Base-by-base conservation (phyloP, 75 land plant genomes). In the Pinus tabuliformis region DNA sequence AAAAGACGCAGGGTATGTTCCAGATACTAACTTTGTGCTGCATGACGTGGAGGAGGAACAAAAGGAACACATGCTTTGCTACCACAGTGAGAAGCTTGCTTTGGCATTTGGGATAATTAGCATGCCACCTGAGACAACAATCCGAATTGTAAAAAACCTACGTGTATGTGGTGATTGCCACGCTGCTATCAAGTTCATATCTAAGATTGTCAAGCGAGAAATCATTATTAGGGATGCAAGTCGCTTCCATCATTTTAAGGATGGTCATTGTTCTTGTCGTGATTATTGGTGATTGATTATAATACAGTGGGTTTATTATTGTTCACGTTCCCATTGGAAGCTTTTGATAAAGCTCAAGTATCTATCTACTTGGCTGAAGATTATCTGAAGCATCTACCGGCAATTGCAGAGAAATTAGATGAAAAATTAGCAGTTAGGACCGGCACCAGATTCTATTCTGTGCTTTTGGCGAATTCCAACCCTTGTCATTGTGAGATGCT, bases 111-210 rank as follows among this genome's bases (percentile, higher is more conserved):
- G 70, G 37, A 6, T 65, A 36, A 65, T 65, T 7, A 65, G 70
- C 45, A 65, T 45, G 12, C n/a, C 70, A 12, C 45, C 45, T 65
- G 70, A 62, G 17, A 26, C 49, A 18, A 65, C 49, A 33, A 65
- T 65, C 18, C 21, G 49, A 65, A 65, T 65, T 36, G 45, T 65
- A 8, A 65, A 65, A 65, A 65, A 37, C 21, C 70, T 37, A 17
- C 70, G 42, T 36, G 37, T 65, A 15, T 65, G 70, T 37, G 70
- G 70, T 37, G 70, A 37, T 30, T 65, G 70, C 45, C 70, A 65
- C 37, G 18, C n/a, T 65, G 21, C 70, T 65, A 65, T 65, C 70
- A 65, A 65, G 21, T 65, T 65, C 70, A 65, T 65, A 65, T 65
- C 70, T 65, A 36, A 65, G 45, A 36, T 65, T 65, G 49, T 65